Evolutionary conservation across 805 yeast genomes (phyloP), one percentile per base, ranked within the genome.

Genomic region (Yamadazyma philogaea): DNA sequence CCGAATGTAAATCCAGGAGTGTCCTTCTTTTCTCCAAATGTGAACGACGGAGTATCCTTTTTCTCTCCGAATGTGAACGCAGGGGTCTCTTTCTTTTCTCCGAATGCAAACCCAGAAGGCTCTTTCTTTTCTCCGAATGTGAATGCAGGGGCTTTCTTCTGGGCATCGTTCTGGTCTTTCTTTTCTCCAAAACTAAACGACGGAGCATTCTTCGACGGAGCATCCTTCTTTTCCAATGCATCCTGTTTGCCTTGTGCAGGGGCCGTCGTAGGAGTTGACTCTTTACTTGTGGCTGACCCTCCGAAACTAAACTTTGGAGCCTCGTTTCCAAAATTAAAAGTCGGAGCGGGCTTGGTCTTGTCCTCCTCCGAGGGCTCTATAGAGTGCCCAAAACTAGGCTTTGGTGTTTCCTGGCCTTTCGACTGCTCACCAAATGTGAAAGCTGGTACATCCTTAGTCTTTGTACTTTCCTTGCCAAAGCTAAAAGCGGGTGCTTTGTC

Each of bases 1-100:
- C 36, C n/a, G 30, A 22, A 31, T 50, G 50, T 12, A 18, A 43
- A 38, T 12, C 20, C 11, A 6, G 41, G 42, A 24, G 34, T 26
- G 3, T 40, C 34, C 5, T 37, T 40, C 26, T 42, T 26, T 36
- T 7, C 11, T 31, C 36, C n/a, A 26, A 22, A 31, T 50, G 50
- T 41, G 44, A 44, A 17, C n/a, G n/a, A 21, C 5, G 49, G 46
- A 16, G 38, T 21, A n/a, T 37, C 44, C 18, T 28, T 21, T 17
- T 30, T 26, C 30, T 26, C 22, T 2, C 51, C 49, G 42, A 50
- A 46, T 16, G 34, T 43, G 40, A 48, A 45, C 4, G 43, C 27
- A 7, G 49, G 46, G 17, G 37, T 27, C 17, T 43, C 45, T n/a
- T 33, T 40, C 26, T 42, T 26, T 36, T 7, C 11, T 31, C 36